Evolutionary conservation across 108 stramenopile genomes (phyloP).

Genomic region (Cyclostephanos tholiformis): DNA sequence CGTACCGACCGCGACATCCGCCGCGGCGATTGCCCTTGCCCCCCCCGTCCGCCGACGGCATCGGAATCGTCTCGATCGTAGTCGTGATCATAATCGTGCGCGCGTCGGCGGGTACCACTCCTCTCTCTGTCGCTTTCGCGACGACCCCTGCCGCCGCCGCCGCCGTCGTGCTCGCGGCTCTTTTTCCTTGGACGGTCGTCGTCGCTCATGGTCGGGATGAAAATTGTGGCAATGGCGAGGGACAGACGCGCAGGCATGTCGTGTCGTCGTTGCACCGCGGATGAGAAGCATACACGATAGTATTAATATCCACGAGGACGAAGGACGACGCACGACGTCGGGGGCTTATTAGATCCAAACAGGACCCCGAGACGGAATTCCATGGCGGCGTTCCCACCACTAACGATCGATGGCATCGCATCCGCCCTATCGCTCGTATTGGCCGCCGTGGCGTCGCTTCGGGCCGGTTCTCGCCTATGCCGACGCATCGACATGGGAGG

Average conservation of each 20-base stretch:
- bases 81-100: constrained; percentile 16
- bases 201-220: too few species aligned
- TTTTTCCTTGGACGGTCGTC: constrained; percentile 8
- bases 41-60: constrained; percentile 8
- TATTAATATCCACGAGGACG: too few species aligned
- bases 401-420: constrained; percentile 27
- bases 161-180: constrained; percentile 15
- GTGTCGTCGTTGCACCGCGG: too few species aligned
- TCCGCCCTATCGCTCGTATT: constrained; percentile 28
- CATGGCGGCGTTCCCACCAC: too few species aligned
- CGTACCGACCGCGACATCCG: constrained; percentile 7
- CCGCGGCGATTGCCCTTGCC: not conserved
- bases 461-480: constrained; percentile 65
- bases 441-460: constrained; percentile 65
- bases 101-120: too few species aligned
- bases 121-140: not conserved
- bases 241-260: too few species aligned
- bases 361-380: too few species aligned
- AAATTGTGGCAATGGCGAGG: too few species aligned
- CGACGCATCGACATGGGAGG: constrained; percentile 52
- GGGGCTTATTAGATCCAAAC: not conserved
- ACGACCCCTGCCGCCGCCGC: not conserved
- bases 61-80: constrained; percentile 18
- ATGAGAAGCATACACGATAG: too few species aligned
- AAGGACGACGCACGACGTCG: not conserved